Base-by-base conservation (phyloP, 257 asterid species). In the Solanum microdontum region DNA sequence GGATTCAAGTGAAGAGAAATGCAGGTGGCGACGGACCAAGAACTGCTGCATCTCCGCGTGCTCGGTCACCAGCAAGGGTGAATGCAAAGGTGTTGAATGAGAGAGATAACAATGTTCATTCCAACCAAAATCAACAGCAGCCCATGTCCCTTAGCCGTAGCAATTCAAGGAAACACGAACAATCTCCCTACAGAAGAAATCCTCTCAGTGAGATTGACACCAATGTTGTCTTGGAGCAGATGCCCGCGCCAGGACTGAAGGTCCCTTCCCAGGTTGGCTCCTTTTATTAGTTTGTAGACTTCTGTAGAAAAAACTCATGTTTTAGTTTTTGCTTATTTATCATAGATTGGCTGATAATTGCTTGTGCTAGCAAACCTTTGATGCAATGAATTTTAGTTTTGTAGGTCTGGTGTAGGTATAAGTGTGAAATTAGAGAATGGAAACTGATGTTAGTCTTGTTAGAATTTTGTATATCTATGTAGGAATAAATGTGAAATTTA, bases 161-260 rank as follows among this genome's bases (percentile, higher is more conserved):
- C 95, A 97, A 97, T 91, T 97, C 99, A 2, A 96, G 98, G 92
- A 96, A 94, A 88, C 97, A 97, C 0, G 99, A 96, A 73, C 89
- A 88, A 45, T 97, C 99, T 32, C 99, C 99, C 9, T 92, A 19
- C 80, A 90, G 97, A 87, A 93, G 99, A 88, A 97, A 96, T 45
- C 99, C 99, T 43, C 90, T 96, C 55, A 45, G 90, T 74, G 99
- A 97, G 86, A 95, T 96, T 33, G 98, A 96, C 90, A 93, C 90
- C 89, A 97, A 92, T 69, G 91, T 90, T 24, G 60, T 86, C 34
- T 28, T 48, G 73, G 92, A 92, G 8, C 90, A 88, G 76, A 55
- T 86, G 68, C 86, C 90, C 51, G 26, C 40, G 6, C 60, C 90
- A 33, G 90, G 87, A 83, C 58, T 45, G 10, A 91, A 90, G 77